A percentile compares a stretch with the other conserved stretches of the same genome.
phyloP scores from a whole-genome alignment of 139 green algal species.

The Chara braunii region DNA sequence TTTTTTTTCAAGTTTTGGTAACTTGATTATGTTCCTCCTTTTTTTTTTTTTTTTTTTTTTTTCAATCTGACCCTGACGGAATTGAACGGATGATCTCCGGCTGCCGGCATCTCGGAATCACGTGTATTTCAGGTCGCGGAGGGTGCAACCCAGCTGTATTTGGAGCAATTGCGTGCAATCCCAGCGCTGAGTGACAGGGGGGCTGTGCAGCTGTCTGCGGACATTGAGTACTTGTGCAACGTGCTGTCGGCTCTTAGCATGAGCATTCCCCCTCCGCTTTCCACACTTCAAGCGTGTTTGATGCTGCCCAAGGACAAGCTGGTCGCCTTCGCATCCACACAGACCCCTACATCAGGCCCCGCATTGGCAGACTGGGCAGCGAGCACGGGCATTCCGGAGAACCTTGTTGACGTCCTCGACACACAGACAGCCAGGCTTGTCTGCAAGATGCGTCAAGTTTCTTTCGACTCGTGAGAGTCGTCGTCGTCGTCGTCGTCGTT shows the following conservation, averaged over 20 bases:
- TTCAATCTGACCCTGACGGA: not conserved
- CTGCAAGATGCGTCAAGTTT: constrained; percentile 23
- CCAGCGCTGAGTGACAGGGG: constrained; percentile 45
- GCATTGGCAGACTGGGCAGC: no score
- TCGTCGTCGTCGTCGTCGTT: no score
- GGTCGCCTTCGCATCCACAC: not conserved
- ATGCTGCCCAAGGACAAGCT: not conserved
- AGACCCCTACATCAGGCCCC: no score
- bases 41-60: not conserved
- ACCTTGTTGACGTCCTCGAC: constrained; percentile 4
- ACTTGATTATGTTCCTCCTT: not conserved
- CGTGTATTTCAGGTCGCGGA: constrained; percentile 37
- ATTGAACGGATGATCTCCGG: not conserved
- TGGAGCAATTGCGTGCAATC: constrained; percentile 49
- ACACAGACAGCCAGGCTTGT: constrained; percentile 8
- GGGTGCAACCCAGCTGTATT: constrained; percentile 42
- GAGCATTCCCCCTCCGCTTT: constrained; percentile 52
- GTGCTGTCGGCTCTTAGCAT: constrained; percentile 76
- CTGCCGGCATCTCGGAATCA: not conserved
- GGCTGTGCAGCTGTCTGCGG: constrained; percentile 71
- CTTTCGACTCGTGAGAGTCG: no score
- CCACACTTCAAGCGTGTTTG: constrained; percentile 46
- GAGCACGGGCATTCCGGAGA: no score
- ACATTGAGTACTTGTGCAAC: constrained; percentile 91
- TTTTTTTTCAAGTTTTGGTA: not conserved